Conservation (phyloP, 495 filamentous ascomycete genomes). For the Corynascus novoguineensis region DNA sequence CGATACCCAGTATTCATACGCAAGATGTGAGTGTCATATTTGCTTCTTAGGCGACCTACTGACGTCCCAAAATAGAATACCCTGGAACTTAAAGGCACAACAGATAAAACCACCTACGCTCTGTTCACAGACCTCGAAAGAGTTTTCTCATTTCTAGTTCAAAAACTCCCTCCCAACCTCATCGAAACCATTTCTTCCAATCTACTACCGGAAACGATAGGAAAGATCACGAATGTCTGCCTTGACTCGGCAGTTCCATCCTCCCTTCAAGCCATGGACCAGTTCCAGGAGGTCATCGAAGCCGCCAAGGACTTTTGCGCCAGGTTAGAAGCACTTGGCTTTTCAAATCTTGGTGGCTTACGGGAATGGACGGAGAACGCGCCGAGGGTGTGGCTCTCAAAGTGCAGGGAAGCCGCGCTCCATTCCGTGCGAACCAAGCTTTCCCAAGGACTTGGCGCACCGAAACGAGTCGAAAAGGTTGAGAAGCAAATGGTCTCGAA, state of each 20-base stretch:
- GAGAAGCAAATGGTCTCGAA: conserved; percentile 74
- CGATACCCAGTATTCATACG: conserved; percentile 31
- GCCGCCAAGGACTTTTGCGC: conserved; percentile 57
- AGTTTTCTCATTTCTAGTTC: conserved; percentile 60
- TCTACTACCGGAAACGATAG: conserved; percentile 61
- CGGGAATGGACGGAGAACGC: conserved; percentile 75
- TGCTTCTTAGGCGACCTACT: conserved; percentile 9
- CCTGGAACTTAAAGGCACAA: conserved; percentile 28
- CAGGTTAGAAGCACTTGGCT: conserved; percentile 55
- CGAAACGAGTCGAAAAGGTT: conserved; percentile 67
- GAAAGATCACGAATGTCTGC: conserved; percentile 64
- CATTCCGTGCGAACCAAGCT: conserved; percentile 66
- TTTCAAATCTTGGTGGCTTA: conserved; percentile 64
- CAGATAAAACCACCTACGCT: conserved; percentile 38
- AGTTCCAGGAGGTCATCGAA: conserved; percentile 61
- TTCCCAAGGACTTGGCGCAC: conserved; percentile 53
- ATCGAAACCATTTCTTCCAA: conserved; percentile 55
- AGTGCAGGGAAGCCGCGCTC: conserved; percentile 69
- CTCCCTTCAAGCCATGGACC: conserved; percentile 59
- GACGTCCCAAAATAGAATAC: conserved; percentile 28
- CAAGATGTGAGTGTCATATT: conserved; percentile 35
- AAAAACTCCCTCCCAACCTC: conserved; percentile 59
- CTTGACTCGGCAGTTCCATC: conserved; percentile 70
- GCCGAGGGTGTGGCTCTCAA: conserved; percentile 79
- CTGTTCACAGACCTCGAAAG: conserved; percentile 55